Conservation (phyloP, 169 alveolate genomes). For the Cryptosporidium felis region DNA sequence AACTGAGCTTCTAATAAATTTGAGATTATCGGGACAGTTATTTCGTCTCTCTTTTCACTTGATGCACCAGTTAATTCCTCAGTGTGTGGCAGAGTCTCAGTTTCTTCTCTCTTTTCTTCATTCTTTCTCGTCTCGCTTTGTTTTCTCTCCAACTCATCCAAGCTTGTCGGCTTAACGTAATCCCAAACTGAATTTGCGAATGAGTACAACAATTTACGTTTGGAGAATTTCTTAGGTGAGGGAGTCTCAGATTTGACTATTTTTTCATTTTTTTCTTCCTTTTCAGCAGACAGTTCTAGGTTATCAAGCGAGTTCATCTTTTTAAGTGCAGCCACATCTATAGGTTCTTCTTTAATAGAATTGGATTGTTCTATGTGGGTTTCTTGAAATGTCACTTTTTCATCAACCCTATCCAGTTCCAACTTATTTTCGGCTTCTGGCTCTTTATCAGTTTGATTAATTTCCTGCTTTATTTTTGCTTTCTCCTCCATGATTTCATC, state of each 20-base stretch:
- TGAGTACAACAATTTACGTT: slow-evolving; percentile 19
- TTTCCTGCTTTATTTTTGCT: not conserved
- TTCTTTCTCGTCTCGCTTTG: not conserved
- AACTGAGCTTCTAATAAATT: too few species aligned
- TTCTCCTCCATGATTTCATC: slow-evolving; percentile 42
- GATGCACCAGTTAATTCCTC: too few species aligned
- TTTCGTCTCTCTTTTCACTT: too few species aligned
- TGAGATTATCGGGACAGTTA: too few species aligned
- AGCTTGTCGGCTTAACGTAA: slow-evolving; percentile 37
- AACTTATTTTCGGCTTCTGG: not conserved
- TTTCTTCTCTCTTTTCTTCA: not conserved
- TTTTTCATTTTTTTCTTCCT: not conserved
- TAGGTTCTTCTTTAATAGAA: too few species aligned
- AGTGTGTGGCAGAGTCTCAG: not conserved
- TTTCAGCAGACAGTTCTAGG: not conserved
- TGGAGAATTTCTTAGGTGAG: slow-evolving; percentile 30
- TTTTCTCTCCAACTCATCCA: slow-evolving; percentile 37
- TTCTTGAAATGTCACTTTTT: too few species aligned
- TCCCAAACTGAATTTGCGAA: slow-evolving; percentile 69
- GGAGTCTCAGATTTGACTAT: not conserved
- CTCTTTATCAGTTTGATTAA: not conserved
- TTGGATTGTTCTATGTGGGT: too few species aligned
- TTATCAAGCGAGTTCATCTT: not conserved
- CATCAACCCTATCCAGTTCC: not conserved
- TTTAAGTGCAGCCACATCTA: too few species aligned